Evolutionary conservation across 139 green algal species (phyloP).

Genomic region (Chlamydomonas sp.): DNA sequence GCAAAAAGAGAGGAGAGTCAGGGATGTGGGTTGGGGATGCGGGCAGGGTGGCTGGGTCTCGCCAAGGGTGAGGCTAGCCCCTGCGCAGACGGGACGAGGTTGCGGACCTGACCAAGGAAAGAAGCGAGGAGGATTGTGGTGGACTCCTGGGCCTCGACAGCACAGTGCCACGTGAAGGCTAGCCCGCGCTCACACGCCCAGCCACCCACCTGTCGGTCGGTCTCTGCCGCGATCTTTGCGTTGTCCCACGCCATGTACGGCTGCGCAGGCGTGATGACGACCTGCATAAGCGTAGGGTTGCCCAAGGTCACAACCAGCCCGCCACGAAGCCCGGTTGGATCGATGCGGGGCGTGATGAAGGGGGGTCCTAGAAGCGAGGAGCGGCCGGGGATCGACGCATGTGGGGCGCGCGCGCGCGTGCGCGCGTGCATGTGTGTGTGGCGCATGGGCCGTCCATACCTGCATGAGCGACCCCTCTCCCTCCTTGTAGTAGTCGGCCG

Average conservation of each 20-base stretch:
- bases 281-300: constrained; percentile 57
- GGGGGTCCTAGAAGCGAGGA: too few species aligned
- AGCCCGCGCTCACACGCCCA: constrained; percentile 50
- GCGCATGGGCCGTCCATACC: constrained; percentile 83
- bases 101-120: neutral
- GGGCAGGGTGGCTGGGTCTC: too few species aligned
- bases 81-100: neutral
- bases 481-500: constrained; percentile 88
- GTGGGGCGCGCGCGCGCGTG: too few species aligned
- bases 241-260: constrained; percentile 90
- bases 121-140: neutral
- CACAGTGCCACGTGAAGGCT: constrained; percentile 65
- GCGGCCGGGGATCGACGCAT: too few species aligned
- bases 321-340: neutral
- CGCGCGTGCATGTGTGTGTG: too few species aligned
- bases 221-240: constrained; percentile 75
- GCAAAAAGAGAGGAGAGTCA: neutral
- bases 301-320: neutral
- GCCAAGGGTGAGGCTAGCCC: neutral
- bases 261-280: constrained; percentile 85
- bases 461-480: constrained; percentile 77
- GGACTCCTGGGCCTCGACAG: constrained; percentile 93
- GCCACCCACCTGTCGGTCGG: constrained; percentile 66
- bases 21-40: too few species aligned
- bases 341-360: neutral